These are phyloP conservation scores for Sporisorium graminicola DNA, from an alignment of 1,284 basidiomycete genomes.

Conservation along the genomic window DNA sequence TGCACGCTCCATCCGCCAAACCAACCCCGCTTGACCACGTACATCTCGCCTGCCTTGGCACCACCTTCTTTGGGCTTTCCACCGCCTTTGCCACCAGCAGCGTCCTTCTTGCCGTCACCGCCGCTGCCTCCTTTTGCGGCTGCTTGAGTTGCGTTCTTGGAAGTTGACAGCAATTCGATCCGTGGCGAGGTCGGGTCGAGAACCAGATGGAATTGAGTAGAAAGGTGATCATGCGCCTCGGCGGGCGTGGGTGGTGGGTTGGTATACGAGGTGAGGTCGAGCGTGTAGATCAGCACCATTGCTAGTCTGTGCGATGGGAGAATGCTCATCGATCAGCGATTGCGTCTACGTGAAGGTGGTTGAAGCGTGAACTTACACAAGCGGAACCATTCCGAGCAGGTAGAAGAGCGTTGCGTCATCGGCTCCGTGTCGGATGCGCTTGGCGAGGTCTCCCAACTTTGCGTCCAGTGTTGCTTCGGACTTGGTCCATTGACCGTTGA, in stretches of 20 bases:
- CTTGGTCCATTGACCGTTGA: conserved; percentile 23
- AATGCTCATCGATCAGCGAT: background rate
- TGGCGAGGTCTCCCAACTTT: conserved; percentile 11
- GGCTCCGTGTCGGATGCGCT: conserved; percentile 12
- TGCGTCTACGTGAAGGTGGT: no score
- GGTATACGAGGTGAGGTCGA: conserved; percentile 27
- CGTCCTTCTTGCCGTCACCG: conserved; percentile 12
- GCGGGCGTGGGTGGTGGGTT: conserved; percentile 15
- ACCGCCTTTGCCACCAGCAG: conserved; percentile 6
- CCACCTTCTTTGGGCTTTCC: conserved; percentile 8
- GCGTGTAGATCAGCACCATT: conserved; percentile 37
- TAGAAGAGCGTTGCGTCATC: conserved; percentile 35
- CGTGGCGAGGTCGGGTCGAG: conserved; percentile 26
- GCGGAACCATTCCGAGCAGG: conserved; percentile 30
- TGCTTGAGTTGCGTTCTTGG: background rate
- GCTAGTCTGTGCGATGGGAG: conserved; percentile 11
- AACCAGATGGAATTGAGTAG: conserved; percentile 22
- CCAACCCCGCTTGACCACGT: conserved; percentile 32
- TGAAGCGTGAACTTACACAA: conserved; percentile 30
- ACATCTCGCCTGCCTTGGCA: conserved; percentile 12
- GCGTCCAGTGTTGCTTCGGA: background rate
- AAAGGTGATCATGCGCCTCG: conserved; percentile 1
- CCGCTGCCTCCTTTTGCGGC: conserved; percentile 5
- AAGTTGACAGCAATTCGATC: conserved; percentile 27
- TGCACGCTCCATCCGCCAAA: conserved; percentile 35